These are phyloP conservation scores for Phytopythium oedochilum DNA, from an alignment of 352 stramenopile species.

Conservation along the genomic window DNA sequence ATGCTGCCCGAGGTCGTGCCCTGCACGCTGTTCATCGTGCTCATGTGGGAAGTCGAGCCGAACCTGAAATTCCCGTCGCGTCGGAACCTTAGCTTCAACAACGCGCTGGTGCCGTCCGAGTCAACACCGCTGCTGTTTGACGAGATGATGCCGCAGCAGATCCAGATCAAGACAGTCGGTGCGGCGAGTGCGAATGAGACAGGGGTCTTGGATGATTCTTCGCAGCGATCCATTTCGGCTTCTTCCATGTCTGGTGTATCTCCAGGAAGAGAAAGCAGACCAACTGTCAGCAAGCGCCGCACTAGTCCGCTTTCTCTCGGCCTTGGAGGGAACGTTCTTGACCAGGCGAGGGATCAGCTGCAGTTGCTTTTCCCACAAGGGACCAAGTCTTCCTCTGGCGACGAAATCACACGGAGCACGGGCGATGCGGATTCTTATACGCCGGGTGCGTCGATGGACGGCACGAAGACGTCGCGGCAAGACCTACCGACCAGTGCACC, in stretches of 20 bases:
- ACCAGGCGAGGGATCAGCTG: constrained; percentile 34
- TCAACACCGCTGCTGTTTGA: constrained; percentile 48
- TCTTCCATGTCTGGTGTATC: not conserved
- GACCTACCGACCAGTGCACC: constrained; percentile 4
- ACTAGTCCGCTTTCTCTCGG: constrained; percentile 62
- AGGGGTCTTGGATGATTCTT: not conserved
- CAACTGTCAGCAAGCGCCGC: constrained; percentile 10
- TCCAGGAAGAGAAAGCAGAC: not conserved
- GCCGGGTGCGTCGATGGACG: not conserved
- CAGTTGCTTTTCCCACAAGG: constrained; percentile 18
- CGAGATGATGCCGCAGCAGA: constrained; percentile 13
- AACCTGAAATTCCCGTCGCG: constrained; percentile 56
- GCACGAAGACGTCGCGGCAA: not conserved
- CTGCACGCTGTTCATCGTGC: constrained; percentile 65
- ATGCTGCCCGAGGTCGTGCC: constrained; percentile 67
- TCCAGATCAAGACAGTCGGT: constrained; percentile 9
- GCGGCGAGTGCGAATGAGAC: not conserved
- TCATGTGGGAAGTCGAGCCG: constrained; percentile 87
- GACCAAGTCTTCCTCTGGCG: not conserved
- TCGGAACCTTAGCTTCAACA: constrained; percentile 43
- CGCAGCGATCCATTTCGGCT: constrained; percentile 2
- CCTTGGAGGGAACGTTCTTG: constrained; percentile 46
- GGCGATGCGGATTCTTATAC: not conserved
- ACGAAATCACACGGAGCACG: not conserved
- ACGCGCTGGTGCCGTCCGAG: constrained; percentile 24